Evolutionary conservation across 139 green algal species (phyloP).

Genomic region (Trebouxia sp.): DNA sequence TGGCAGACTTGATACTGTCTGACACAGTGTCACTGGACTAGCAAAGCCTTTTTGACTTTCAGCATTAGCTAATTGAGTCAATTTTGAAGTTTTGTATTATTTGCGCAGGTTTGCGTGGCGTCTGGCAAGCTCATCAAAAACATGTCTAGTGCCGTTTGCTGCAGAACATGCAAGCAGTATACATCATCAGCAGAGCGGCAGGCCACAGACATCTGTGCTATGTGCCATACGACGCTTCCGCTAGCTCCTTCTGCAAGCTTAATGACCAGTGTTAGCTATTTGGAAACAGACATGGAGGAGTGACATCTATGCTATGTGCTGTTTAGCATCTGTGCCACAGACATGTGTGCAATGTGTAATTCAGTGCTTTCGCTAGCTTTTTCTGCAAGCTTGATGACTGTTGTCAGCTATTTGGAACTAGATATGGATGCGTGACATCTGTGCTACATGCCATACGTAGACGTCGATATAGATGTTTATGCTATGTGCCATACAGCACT

Average conservation of each 20-base stretch:
- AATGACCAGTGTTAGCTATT: background rate
- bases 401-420: background rate
- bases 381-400: background rate
- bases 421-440: background rate
- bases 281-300: slow-evolving; percentile 10
- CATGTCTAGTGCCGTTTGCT: slow-evolving; percentile 47
- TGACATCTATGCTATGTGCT: background rate
- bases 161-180: slow-evolving; percentile 70
- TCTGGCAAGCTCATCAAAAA: slow-evolving; percentile 57
- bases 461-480: no score
- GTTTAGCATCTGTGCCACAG: background rate
- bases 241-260: background rate
- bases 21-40: background rate
- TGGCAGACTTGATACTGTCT: no score
- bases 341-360: background rate
- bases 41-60: background rate
- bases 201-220: slow-evolving; percentile 46
- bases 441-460: no score
- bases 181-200: slow-evolving; percentile 60
- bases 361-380: background rate
- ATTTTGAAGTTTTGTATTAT: background rate
- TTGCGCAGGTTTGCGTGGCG: slow-evolving; percentile 65
- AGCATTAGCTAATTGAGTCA: background rate
- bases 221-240: slow-evolving; percentile 56
- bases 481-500: no score